phyloP scores from a whole-genome alignment of 768 basidiomycete species.

The Tricholoma saponaceum region DNA sequence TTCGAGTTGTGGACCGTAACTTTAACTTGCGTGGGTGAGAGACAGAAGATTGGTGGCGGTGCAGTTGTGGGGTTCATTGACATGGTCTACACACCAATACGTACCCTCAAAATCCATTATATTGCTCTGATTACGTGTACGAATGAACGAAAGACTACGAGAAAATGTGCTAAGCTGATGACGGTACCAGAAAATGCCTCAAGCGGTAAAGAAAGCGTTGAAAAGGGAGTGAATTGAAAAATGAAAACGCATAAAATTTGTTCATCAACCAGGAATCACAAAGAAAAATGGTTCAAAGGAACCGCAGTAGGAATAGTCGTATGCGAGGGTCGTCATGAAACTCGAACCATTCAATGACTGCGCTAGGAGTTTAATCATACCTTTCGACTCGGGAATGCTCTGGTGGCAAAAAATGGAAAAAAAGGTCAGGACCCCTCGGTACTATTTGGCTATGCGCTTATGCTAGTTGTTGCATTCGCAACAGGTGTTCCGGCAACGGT shows the following conservation, averaged over 20 bases:
- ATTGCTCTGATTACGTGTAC: slow-evolving; percentile 11
- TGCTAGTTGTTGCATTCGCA: neutral
- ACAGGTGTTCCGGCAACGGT: neutral
- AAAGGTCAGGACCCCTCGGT: neutral
- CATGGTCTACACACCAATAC: no score
- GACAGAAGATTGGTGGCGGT: no score
- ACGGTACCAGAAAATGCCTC: slow-evolving; percentile 6
- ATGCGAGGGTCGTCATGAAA: neutral
- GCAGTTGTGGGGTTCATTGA: no score
- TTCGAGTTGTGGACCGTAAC: no score
- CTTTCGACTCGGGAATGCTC: neutral
- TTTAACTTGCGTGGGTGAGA: no score
- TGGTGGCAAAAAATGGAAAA: neutral
- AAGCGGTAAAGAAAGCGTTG: neutral
- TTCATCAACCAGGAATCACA: neutral
- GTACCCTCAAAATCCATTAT: slow-evolving; percentile 1
- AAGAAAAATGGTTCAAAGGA: neutral
- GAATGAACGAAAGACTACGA: slow-evolving; percentile 14
- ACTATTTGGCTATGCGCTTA: neutral
- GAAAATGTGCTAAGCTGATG: slow-evolving; percentile 10
- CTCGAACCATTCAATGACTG: neutral
- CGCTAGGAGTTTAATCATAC: neutral
- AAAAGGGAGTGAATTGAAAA: neutral
- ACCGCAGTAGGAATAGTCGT: neutral
- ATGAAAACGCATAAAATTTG: neutral